These are phyloP conservation scores for Ogataea paradorogensis DNA, from an alignment of 805 yeast species.

Conservation along the genomic window DNA sequence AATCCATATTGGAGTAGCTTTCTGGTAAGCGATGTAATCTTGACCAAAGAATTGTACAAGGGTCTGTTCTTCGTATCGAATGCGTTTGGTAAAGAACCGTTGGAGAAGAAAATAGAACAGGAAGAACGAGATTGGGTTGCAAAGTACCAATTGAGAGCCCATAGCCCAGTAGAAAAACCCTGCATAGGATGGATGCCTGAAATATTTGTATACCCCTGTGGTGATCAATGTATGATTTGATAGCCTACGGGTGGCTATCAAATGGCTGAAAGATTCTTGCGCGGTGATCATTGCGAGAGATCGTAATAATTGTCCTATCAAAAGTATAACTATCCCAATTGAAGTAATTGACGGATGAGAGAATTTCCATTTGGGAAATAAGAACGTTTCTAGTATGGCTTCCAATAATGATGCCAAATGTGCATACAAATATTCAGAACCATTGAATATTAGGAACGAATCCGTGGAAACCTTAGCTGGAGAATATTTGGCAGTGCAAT, in stretches of 20 bases:
- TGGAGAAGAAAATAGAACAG: slow-evolving; percentile 59
- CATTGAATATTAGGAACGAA: slow-evolving; percentile 67
- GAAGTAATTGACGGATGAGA: slow-evolving; percentile 14
- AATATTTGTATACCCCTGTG: slow-evolving; percentile 60
- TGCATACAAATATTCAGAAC: slow-evolving; percentile 54
- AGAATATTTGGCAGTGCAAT: slow-evolving; percentile 74
- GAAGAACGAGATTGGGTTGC: slow-evolving; percentile 59
- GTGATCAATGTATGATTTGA: slow-evolving; percentile 67
- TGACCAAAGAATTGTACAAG: slow-evolving; percentile 69
- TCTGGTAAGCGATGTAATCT: slow-evolving; percentile 54
- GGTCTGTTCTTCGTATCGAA: slow-evolving; percentile 65
- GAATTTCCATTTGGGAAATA: slow-evolving; percentile 39
- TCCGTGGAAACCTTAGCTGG: slow-evolving; percentile 62
- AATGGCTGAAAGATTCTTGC: slow-evolving; percentile 80
- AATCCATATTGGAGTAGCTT: slow-evolving; percentile 52
- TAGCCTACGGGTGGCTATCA: slow-evolving; percentile 53
- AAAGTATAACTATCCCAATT: slow-evolving; percentile 47
- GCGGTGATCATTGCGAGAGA: slow-evolving; percentile 86
- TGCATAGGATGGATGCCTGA: slow-evolving; percentile 87
- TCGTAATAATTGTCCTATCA: slow-evolving; percentile 66
- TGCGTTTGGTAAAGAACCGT: slow-evolving; percentile 67
- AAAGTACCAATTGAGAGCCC: slow-evolving; percentile 71
- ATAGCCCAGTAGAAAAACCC: slow-evolving; percentile 95
- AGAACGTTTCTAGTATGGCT: slow-evolving; percentile 38
- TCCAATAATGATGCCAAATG: slow-evolving; percentile 56